Evolutionary conservation across 176 grass and related monocot species (phyloP).

Genomic region (Avena eriantha): DNA sequence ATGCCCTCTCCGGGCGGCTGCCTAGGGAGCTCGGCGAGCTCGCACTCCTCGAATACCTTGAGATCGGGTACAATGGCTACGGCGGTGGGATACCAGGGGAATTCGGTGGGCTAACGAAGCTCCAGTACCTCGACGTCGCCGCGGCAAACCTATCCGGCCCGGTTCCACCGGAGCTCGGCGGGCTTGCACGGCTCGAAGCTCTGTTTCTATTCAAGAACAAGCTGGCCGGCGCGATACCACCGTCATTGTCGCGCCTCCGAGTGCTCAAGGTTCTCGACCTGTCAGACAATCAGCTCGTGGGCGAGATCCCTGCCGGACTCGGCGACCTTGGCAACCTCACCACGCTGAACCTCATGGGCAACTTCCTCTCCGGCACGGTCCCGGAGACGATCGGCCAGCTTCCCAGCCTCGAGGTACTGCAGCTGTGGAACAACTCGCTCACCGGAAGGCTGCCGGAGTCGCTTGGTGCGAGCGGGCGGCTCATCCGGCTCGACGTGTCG

Average conservation of each 20-base stretch:
- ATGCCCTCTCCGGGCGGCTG: conserved; percentile 54
- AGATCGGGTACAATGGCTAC: conserved; percentile 81
- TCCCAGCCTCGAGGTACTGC: conserved; percentile 69
- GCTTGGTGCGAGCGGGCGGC: conserved; percentile 53
- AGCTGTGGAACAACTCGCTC: conserved; percentile 97
- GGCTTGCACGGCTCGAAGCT: conserved; percentile 45
- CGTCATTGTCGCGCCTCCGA: conserved; percentile 41
- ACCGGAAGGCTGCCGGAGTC: conserved; percentile 58
- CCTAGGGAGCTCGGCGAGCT: conserved; percentile 62
- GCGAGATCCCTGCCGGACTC: conserved; percentile 57
- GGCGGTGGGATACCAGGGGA: conserved; percentile 44
- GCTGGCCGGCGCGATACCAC: conserved; percentile 60
- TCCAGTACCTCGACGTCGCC: conserved; percentile 76
- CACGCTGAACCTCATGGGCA: conserved; percentile 80
- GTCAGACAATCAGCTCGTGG: conserved; percentile 73
- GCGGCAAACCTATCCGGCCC: conserved; percentile 57
- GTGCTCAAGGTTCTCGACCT: conserved; percentile 65
- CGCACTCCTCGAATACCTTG: conserved; percentile 54
- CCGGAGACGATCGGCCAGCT: conserved; percentile 61
- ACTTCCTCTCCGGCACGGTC: conserved; percentile 67
- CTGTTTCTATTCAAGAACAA: conserved; percentile 92
- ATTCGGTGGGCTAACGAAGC: conserved; percentile 47
- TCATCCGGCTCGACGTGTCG: conserved; percentile 79
- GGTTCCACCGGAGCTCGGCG: conserved; percentile 56
- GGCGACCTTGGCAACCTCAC: conserved; percentile 57